Percentiles rank a stretch among this genome's conserved stretches.
phyloP scores from a whole-genome alignment of 164 flowering plant genomes.

The Cinnamomum chago region DNA sequence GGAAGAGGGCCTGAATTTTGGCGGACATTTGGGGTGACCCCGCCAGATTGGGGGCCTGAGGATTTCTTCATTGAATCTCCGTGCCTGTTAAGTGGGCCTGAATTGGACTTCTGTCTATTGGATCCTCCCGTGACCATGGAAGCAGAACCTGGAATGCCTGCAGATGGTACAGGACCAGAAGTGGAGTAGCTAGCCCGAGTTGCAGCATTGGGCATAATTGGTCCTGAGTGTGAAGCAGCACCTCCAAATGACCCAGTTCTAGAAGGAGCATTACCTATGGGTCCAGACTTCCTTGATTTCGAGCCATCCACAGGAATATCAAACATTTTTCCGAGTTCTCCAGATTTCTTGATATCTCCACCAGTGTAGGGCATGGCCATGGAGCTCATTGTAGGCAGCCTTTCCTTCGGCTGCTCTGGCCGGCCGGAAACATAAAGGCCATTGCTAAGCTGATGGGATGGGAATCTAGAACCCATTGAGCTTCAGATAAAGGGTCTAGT shows the following conservation, averaged over 20 bases:
- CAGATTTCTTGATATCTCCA: constrained; percentile 96
- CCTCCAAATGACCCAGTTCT: constrained; percentile 93
- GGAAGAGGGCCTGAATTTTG: constrained; percentile 88
- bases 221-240: constrained; percentile 82
- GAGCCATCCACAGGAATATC: constrained; percentile 82
- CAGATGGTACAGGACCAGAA: constrained; percentile 53
- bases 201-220: constrained; percentile 52
- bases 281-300: constrained; percentile 92
- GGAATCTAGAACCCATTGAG: constrained; percentile 90
- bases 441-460: constrained; percentile 89
- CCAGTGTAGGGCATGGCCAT: constrained; percentile 95
- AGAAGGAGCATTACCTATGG: constrained; percentile 63
- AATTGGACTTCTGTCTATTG: constrained; percentile 65
- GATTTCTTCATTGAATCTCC: constrained; percentile 82
- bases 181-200: constrained; percentile 48
- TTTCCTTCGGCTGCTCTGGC: constrained; percentile 92
- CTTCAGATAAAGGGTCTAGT: not conserved
- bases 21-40: constrained; percentile 55
- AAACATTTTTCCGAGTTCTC: constrained; percentile 98
- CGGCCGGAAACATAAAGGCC: constrained; percentile 93
- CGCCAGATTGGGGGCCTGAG: constrained; percentile 92
- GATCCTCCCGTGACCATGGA: constrained; percentile 41
- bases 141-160: constrained; percentile 45
- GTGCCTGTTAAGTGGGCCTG: constrained; percentile 86
- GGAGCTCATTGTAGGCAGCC: constrained; percentile 79